Conservation (phyloP, 257 asterid species). For the Solanum appendiculatum region DNA sequence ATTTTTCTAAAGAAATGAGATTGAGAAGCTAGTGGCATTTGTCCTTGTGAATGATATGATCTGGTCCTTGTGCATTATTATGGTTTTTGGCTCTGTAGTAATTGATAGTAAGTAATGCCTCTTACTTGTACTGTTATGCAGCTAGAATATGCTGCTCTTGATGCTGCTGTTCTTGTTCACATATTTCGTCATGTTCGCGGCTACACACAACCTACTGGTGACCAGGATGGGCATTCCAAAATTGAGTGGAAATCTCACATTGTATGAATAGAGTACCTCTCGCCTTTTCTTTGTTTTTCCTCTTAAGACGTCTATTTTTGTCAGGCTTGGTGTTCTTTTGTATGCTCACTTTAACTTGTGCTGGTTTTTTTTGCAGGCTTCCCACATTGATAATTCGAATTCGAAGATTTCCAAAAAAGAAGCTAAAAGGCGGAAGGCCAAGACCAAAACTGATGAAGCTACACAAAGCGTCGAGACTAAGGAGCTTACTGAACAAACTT, state of each 20-base stretch:
- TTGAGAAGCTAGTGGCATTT: neutral
- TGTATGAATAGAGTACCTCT: slow-evolving; percentile 28
- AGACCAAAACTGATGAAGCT: neutral
- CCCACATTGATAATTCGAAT: slow-evolving; percentile 46
- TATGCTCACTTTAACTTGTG: neutral
- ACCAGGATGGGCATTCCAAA: slow-evolving; percentile 36
- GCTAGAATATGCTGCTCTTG: slow-evolving; percentile 97
- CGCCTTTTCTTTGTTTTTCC: neutral
- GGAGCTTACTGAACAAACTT: neutral
- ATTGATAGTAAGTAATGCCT: neutral
- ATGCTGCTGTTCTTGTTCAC: slow-evolving; percentile 89
- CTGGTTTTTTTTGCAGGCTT: slow-evolving; percentile 31
- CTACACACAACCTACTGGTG: slow-evolving; percentile 35
- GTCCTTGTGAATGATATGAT: neutral
- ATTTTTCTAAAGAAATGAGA: neutral
- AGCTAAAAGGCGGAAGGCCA: neutral
- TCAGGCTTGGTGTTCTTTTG: neutral
- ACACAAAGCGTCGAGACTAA: neutral
- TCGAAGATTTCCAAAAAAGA: slow-evolving; percentile 26
- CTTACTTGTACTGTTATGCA: slow-evolving; percentile 15
- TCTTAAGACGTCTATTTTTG: neutral
- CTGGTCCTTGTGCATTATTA: neutral
- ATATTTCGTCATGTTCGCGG: slow-evolving; percentile 62
- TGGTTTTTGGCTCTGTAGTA: neutral
- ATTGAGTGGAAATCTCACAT: slow-evolving; percentile 90